phyloP scores from a whole-genome alignment of 257 asterid genomes.

The Scutellaria baicalensis region DNA sequence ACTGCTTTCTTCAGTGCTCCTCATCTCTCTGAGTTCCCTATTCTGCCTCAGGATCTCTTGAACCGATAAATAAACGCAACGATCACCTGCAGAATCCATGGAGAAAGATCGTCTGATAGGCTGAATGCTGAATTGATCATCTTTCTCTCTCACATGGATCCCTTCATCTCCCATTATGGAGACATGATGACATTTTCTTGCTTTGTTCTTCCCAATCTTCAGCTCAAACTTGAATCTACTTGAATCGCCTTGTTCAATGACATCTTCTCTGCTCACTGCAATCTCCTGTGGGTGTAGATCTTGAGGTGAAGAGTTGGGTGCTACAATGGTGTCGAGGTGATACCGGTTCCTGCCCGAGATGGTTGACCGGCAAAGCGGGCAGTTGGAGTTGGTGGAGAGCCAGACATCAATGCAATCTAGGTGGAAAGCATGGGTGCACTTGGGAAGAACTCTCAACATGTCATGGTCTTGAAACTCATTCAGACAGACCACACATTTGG shows the following conservation, averaged over 20 bases:
- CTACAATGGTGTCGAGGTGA: constrained; percentile 29
- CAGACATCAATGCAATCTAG: constrained; percentile 77
- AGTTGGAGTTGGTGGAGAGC: constrained; percentile 61
- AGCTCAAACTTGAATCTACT: constrained; percentile 38
- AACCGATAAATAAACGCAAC: constrained; percentile 43
- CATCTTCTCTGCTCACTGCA: too few relatives aligned
- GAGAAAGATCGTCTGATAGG: constrained; percentile 83
- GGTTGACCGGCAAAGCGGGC: constrained; percentile 73
- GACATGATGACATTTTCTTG: constrained; percentile 36
- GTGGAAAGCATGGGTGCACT: constrained; percentile 74
- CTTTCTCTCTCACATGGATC: constrained; percentile 40
- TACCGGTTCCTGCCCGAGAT: constrained; percentile 46
- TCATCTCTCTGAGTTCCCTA: constrained; percentile 23
- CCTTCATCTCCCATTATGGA: constrained; percentile 90
- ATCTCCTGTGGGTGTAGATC: constrained; percentile 40
- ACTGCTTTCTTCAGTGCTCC: constrained; percentile 41
- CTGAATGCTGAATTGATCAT: constrained; percentile 45
- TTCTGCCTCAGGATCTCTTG: constrained; percentile 50
- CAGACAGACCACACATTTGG: constrained; percentile 69
- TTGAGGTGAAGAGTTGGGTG: constrained; percentile 81
- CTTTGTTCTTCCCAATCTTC: constrained; percentile 21
- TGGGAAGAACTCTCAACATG: constrained; percentile 57
- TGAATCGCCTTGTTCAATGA: constrained; percentile 31
- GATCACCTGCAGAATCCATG: constrained; percentile 77
- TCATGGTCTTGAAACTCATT: constrained; percentile 62